Evolutionary conservation across 2,329 filamentous ascomycete genomes (phyloP), one percentile per base, ranked within the genome.

Genomic region (Blumeria hordei): DNA sequence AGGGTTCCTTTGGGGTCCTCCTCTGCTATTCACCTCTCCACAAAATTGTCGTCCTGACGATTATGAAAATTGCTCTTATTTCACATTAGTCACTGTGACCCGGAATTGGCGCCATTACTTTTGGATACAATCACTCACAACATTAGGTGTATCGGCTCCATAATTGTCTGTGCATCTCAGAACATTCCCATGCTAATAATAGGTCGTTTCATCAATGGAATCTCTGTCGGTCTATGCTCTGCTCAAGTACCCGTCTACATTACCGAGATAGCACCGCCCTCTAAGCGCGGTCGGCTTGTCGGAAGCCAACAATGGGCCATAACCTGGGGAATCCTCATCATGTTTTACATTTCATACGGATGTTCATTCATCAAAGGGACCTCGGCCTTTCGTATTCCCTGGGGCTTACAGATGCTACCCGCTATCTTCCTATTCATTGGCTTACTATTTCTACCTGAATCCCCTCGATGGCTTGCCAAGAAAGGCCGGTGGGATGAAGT

Each of bases 381-480:
- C 8, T 75, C 76, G 59, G 77, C 80, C 2, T 92, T 87, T 73
- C 82, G 86, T 60, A 86, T 92, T 57, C 83, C 85, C 53, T 87
- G 93, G 61, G 77, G 69, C 52, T 72, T 93, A 55, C 87, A 93
- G 71, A 85, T 88, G 41, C 68, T 78, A 56, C 93, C 84, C 81
- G 85, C 83, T 52, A 34, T 88, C 43, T 81, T 93, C 60, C 80
- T 94, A 21, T 83, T 69, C 39, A 64, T 64, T 47, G 87, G 87
- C 64, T 76, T 93, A 33, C 67, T 88, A 61, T 68, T 86, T 64
- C 79, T 93, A 6, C 87, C 87, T 56, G 87, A 94, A 67, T 90
- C 85, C 0, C 87, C 87, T 35, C 82, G 87, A 64, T 93, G 80
- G 74, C 88, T 77, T 64, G 83, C 93, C 69, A 87, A 85, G 74